These are phyloP conservation scores for Rosa chinensis DNA, from an alignment of 306 rosid species.

Conservation along the genomic window DNA sequence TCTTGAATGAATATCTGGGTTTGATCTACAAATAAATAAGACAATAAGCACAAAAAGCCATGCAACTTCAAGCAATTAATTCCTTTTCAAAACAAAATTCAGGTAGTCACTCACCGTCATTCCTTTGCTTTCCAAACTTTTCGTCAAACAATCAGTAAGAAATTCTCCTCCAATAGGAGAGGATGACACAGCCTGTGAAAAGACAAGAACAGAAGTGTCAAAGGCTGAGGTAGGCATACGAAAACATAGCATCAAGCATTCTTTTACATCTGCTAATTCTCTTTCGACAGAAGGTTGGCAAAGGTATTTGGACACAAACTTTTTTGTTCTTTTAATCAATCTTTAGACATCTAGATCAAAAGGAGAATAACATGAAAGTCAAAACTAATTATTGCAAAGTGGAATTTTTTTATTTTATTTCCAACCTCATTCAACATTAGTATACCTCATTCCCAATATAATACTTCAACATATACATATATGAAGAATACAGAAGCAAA, in stretches of 20 bases:
- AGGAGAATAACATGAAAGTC: too few relatives aligned
- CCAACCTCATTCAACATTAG: too few relatives aligned
- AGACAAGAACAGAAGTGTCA: slow-evolving; percentile 4
- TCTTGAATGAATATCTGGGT: slow-evolving; percentile 89
- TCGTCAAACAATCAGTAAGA: slow-evolving; percentile 91
- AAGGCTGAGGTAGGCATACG: slow-evolving; percentile 4
- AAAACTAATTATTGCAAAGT: too few relatives aligned
- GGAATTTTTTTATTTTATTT: too few relatives aligned
- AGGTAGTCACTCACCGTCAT: slow-evolving; percentile 56
- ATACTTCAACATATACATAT: too few relatives aligned
- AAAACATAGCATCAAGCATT: slow-evolving; percentile 2
- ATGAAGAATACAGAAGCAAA: too few relatives aligned
- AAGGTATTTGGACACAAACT: neutral
- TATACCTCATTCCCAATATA: too few relatives aligned
- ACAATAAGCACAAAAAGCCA: slow-evolving; percentile 18
- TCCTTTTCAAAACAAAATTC: slow-evolving; percentile 20
- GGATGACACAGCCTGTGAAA: slow-evolving; percentile 79
- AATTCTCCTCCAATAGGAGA: slow-evolving; percentile 96
- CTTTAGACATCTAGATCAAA: neutral
- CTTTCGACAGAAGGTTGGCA: neutral
- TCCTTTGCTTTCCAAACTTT: slow-evolving; percentile 98
- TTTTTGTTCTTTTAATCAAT: too few relatives aligned
- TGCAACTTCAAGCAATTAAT: slow-evolving; percentile 13
- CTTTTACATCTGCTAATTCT: neutral
- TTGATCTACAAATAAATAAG: slow-evolving; percentile 53